Conservation (phyloP, 2,329 filamentous ascomycete species). For the Lasiodiplodia citricola region DNA sequence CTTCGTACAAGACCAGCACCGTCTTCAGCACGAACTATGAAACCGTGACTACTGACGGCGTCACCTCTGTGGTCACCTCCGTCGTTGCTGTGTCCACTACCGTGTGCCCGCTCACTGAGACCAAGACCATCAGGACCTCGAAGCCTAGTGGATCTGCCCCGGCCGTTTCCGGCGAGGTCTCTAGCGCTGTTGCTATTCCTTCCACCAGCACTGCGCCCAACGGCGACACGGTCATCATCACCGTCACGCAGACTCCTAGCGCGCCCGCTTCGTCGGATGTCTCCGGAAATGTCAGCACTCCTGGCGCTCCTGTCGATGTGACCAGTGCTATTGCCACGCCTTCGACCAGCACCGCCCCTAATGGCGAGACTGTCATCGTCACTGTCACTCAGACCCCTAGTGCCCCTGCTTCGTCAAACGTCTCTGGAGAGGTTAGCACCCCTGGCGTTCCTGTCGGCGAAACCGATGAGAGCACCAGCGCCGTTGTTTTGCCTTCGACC, state of each 20-base stretch:
- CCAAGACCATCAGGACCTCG: slow-evolving; percentile 32
- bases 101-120: slow-evolving; percentile 41
- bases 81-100: slow-evolving; percentile 17
- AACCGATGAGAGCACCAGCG: background rate
- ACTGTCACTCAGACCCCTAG: background rate
- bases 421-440: background rate
- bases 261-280: background rate
- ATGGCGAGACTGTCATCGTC: slow-evolving; percentile 6
- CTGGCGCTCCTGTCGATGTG: background rate
- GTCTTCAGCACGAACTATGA: slow-evolving; percentile 6
- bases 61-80: slow-evolving; percentile 22
- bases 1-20: slow-evolving; percentile 6
- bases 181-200: background rate
- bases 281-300: background rate
- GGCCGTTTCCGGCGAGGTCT: slow-evolving; percentile 1
- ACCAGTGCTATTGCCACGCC: background rate
- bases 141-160: background rate
- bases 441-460: background rate
- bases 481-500: background rate
- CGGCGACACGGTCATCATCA: slow-evolving; percentile 6
- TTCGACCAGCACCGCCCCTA: background rate
- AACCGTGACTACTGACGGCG: background rate
- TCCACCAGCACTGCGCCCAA: slow-evolving; percentile 1
- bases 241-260: background rate
- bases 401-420: background rate